Conservation (phyloP, 768 basidiomycete genomes). For the Lentinula raphanica region DNA sequence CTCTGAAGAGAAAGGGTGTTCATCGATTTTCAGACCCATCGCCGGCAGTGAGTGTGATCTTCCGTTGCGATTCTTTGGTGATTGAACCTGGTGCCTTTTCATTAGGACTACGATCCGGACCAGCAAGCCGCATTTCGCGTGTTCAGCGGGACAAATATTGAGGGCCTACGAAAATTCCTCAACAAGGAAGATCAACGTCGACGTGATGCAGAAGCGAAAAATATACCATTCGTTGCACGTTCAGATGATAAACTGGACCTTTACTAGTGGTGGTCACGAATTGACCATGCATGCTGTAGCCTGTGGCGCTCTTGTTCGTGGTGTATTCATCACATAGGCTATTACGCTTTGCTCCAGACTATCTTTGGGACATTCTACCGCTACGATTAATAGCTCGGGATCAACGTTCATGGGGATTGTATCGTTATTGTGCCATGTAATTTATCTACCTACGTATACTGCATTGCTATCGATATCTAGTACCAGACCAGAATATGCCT, state of each 20-base stretch:
- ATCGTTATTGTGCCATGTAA: background rate
- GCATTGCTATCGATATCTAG: background rate
- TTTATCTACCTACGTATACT: too few species aligned
- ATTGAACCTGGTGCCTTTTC: conserved; percentile 11
- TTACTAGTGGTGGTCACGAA: conserved; percentile 34
- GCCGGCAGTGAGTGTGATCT: conserved; percentile 46
- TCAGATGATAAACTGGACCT: conserved; percentile 62
- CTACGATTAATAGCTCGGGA: background rate
- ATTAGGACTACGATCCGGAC: conserved; percentile 57
- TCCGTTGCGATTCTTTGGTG: conserved; percentile 1
- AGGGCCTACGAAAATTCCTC: conserved; percentile 58
- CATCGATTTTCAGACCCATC: conserved; percentile 72
- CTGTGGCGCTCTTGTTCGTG: background rate
- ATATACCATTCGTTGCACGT: conserved; percentile 53
- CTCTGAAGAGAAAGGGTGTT: conserved; percentile 64
- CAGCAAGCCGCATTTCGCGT: conserved; percentile 75
- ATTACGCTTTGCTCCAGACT: background rate
- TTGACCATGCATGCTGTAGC: background rate
- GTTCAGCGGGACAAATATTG: conserved; percentile 67
- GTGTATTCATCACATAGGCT: background rate
- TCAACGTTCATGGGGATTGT: background rate
- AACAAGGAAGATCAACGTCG: conserved; percentile 62
- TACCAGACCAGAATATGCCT: too few species aligned
- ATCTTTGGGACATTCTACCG: background rate
- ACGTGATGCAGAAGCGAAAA: conserved; percentile 52